Percentiles rank a stretch among this genome's conserved stretches.
Conservation (phyloP, 2,329 filamentous ascomycete species). For the Microsporum canis region DNA sequence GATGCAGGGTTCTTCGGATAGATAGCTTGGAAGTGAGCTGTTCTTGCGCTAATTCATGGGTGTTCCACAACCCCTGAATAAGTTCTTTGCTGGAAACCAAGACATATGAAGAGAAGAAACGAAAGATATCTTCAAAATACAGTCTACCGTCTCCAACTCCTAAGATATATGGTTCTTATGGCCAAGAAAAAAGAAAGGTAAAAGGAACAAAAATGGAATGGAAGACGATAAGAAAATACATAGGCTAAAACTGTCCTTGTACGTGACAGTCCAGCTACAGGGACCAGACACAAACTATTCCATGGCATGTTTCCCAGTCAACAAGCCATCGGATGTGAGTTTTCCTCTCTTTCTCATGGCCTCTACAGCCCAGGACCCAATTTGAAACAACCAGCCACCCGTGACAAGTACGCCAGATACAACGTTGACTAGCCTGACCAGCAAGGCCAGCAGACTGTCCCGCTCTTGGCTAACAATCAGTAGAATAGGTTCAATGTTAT, state of each 20-base stretch:
- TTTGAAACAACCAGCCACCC: conserved; percentile 82
- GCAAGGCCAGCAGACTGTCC: conserved; percentile 59
- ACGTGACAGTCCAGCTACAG: neutral
- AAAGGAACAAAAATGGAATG: neutral
- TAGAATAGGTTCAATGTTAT: conserved; percentile 92
- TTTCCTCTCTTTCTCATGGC: conserved; percentile 34
- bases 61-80: neutral
- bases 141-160: neutral
- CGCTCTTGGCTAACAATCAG: conserved; percentile 74
- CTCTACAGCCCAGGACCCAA: conserved; percentile 61
- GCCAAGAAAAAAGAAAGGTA: neutral
- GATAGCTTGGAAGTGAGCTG: neutral
- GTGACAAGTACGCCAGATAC: conserved; percentile 83
- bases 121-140: neutral
- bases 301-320: conserved; percentile 33
- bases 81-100: neutral
- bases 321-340: conserved; percentile 37
- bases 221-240: neutral
- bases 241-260: neutral
- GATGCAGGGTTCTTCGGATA: conserved; percentile 1
- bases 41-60: conserved; percentile 1
- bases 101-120: neutral
- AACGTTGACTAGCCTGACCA: conserved; percentile 81
- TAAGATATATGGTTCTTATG: neutral
- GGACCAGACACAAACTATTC: conserved; percentile 18